Conservation (phyloP, 2,329 filamentous ascomycete species). For the Tolypocladium capitatum region DNA sequence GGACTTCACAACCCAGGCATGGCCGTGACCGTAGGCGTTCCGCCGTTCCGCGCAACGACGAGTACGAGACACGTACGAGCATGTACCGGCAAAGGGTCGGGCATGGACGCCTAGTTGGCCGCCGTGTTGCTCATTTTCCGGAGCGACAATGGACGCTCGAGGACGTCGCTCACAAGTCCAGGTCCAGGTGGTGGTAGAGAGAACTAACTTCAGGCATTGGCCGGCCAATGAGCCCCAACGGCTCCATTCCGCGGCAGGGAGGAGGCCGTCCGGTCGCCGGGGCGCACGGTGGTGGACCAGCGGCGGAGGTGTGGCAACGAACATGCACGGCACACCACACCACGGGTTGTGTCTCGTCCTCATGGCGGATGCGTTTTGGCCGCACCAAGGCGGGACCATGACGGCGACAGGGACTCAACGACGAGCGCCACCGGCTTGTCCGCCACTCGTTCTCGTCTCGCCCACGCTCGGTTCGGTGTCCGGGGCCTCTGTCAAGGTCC, state of each 20-base stretch:
- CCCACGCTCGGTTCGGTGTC: neutral
- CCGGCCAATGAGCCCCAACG: neutral
- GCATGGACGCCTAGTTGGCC: neutral
- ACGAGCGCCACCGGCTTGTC: too few relatives aligned
- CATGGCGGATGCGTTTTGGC: neutral
- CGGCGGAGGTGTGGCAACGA: neutral
- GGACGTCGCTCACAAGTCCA: neutral
- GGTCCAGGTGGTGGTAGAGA: too few relatives aligned
- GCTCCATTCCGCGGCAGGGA: neutral
- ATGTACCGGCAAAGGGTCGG: neutral
- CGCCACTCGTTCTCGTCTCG: too few relatives aligned
- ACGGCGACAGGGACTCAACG: too few relatives aligned
- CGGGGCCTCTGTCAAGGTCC: too few relatives aligned
- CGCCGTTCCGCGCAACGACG: neutral
- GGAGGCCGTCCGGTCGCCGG: neutral
- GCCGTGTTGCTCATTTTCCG: neutral
- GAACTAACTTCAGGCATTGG: neutral
- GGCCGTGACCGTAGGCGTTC: neutral
- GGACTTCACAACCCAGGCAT: neutral
- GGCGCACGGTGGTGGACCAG: neutral
- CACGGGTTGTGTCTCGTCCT: neutral
- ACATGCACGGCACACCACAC: neutral
- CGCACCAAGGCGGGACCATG: too few relatives aligned
- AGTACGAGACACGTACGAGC: too few relatives aligned
- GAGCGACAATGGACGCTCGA: neutral